Conservation (phyloP, 345 rosid species). For the Eutrema heterophyllum region DNA sequence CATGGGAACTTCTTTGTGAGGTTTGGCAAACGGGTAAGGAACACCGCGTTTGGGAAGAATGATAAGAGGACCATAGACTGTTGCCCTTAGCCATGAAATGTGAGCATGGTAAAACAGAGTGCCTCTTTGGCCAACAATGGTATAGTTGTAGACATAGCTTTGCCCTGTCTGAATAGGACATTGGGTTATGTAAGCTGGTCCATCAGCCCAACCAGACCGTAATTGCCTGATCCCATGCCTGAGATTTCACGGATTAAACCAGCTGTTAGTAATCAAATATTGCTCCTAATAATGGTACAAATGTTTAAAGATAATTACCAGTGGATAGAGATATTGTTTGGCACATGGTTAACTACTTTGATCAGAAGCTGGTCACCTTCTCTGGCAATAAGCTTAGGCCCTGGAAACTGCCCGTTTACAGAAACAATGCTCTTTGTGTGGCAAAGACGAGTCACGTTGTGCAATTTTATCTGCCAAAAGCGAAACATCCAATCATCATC, state of each 20-base stretch:
- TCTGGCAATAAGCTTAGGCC: constrained; percentile 61
- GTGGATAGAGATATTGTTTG: constrained; percentile 60
- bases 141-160: constrained; percentile 65
- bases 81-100: constrained; percentile 68
- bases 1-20: constrained; percentile 71
- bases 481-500: not conserved
- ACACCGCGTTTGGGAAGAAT: constrained; percentile 59
- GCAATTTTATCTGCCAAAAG: constrained; percentile 44
- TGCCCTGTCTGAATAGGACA: constrained; percentile 72
- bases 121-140: constrained; percentile 69
- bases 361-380: constrained; percentile 68
- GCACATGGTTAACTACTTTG: constrained; percentile 64
- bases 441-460: constrained; percentile 61
- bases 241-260: constrained; percentile 5
- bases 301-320: constrained; percentile 40
- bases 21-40: constrained; percentile 71
- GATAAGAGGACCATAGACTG: constrained; percentile 65
- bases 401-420: constrained; percentile 66
- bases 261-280: constrained; percentile 6
- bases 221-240: constrained; percentile 79
- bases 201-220: constrained; percentile 78
- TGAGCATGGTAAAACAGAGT: constrained; percentile 78
- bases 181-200: constrained; percentile 69
- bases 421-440: constrained; percentile 67
- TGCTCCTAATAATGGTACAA: not conserved